A percentile compares a stretch with the other conserved stretches of the same genome.
Conservation (phyloP, 768 basidiomycete genomes). For the Sistotremastrum niveocremeum region DNA sequence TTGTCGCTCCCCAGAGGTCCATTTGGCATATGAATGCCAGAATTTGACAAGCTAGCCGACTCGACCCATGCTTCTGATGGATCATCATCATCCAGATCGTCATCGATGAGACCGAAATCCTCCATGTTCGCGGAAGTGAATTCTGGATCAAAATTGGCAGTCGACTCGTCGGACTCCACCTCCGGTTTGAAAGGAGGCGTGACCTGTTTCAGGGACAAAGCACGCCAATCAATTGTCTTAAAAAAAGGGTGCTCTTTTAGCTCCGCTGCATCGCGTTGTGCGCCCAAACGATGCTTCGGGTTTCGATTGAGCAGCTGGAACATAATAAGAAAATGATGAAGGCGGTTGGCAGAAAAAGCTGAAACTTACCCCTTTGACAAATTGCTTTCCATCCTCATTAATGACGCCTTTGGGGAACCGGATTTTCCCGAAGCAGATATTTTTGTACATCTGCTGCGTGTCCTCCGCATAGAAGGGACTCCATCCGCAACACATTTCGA, state of each 20-base stretch:
- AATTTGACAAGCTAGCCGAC: constrained; percentile 19
- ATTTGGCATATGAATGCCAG: constrained; percentile 46
- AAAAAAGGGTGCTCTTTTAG: constrained; percentile 97
- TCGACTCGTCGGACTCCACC: constrained; percentile 96
- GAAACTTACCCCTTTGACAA: constrained; percentile 86
- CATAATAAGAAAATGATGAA: constrained; percentile 5
- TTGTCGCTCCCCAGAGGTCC: constrained; percentile 63
- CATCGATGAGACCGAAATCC: constrained; percentile 41
- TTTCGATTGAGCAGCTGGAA: constrained; percentile 89
- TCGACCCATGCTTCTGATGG: constrained; percentile 14
- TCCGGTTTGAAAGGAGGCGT: constrained; percentile 96
- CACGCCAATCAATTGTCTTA: constrained; percentile 80
- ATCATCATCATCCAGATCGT: constrained; percentile 27
- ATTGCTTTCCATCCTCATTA: constrained; percentile 95
- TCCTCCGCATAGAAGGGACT: constrained; percentile 99
- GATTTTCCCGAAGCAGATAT: constrained; percentile 97
- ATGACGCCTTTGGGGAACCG: constrained; percentile 95
- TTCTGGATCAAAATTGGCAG: constrained; percentile 96
- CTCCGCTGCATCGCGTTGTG: constrained; percentile 80
- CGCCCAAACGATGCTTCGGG: constrained; percentile 93
- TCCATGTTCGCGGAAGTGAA: constrained; percentile 89
- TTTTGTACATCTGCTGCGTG: constrained; percentile 99
- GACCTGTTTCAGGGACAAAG: constrained; percentile 74
- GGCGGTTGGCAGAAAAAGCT: constrained; percentile 7
- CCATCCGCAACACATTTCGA: constrained; percentile 99